Conservation (phyloP, 441 rosid genomes). For the Corymbia citriodora region DNA sequence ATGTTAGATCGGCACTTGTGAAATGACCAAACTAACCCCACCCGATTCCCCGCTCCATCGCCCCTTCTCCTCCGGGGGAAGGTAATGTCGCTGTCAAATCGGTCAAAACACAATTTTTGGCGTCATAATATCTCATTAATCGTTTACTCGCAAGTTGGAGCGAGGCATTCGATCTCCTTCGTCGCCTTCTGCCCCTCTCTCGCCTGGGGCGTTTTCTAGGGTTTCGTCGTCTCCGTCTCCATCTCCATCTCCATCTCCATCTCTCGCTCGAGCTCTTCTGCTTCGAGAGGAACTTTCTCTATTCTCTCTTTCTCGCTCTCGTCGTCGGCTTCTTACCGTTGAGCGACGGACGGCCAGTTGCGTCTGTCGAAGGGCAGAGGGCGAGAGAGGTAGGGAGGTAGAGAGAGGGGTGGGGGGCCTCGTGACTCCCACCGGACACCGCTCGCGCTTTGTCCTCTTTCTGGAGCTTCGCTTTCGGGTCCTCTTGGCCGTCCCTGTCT, state of each 20-base stretch:
- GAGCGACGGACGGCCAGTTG: neutral
- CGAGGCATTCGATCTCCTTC: neutral
- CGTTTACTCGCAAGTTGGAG: neutral
- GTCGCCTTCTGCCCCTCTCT: neutral
- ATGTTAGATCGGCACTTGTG: too few relatives aligned
- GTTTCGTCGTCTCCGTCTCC: neutral
- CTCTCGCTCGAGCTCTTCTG: neutral
- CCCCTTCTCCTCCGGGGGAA: neutral
- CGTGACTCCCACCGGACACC: neutral
- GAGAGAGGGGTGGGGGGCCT: neutral
- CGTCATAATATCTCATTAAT: neutral
- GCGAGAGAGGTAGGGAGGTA: neutral
- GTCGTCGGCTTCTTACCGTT: neutral
- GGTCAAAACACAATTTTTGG: neutral
- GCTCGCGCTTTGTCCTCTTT: neutral
- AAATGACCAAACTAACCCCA: neutral
- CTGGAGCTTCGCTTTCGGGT: neutral
- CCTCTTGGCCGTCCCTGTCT: neutral
- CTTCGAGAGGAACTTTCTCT: neutral
- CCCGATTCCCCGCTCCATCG: neutral
- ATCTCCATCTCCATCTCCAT: neutral
- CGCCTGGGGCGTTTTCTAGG: neutral
- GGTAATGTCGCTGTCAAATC: neutral
- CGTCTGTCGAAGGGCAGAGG: neutral
- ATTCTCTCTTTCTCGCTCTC: neutral